Evolutionary conservation across 495 filamentous ascomycete genomes (phyloP).

Genomic region (Evernia prunastri): DNA sequence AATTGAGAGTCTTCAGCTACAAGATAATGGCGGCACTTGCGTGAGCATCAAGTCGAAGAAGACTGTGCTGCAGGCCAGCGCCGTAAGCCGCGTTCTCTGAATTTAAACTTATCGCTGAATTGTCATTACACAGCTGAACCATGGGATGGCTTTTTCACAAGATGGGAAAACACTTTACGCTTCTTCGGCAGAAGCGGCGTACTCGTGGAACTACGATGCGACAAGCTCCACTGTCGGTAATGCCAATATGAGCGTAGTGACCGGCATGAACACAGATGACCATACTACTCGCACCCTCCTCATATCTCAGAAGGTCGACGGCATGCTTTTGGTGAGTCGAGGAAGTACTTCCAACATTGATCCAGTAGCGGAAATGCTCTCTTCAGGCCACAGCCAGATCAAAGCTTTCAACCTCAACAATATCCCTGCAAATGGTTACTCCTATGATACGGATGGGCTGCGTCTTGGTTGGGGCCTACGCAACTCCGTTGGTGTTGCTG

Average conservation of each 20-base stretch:
- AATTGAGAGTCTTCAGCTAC: slow-evolving; percentile 47
- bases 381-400: slow-evolving; percentile 55
- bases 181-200: slow-evolving; percentile 50
- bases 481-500: slow-evolving; percentile 62
- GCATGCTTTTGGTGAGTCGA: slow-evolving; percentile 53
- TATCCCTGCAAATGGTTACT: slow-evolving; percentile 32
- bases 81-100: slow-evolving; percentile 31
- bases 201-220: slow-evolving; percentile 55
- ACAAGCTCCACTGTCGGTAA: slow-evolving; percentile 35
- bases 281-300: slow-evolving; percentile 61
- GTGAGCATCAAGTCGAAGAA: slow-evolving; percentile 35
- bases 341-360: slow-evolving; percentile 61
- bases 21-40: slow-evolving; percentile 47
- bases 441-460: slow-evolving; percentile 45
- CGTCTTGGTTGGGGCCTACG: slow-evolving; percentile 65
- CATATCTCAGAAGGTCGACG: slow-evolving; percentile 43
- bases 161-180: slow-evolving; percentile 61
- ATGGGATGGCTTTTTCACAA: slow-evolving; percentile 57
- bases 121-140: slow-evolving; percentile 47
- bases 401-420: slow-evolving; percentile 57
- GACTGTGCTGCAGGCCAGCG: slow-evolving; percentile 33
- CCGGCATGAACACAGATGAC: slow-evolving; percentile 51
- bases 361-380: slow-evolving; percentile 35
- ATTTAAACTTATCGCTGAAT: slow-evolving; percentile 13
- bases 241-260: slow-evolving; percentile 43